Evolutionary conservation across 345 rosid species (phyloP), one percentile per base, ranked within the genome.

Genomic region (Abelmoschus esculentus): DNA sequence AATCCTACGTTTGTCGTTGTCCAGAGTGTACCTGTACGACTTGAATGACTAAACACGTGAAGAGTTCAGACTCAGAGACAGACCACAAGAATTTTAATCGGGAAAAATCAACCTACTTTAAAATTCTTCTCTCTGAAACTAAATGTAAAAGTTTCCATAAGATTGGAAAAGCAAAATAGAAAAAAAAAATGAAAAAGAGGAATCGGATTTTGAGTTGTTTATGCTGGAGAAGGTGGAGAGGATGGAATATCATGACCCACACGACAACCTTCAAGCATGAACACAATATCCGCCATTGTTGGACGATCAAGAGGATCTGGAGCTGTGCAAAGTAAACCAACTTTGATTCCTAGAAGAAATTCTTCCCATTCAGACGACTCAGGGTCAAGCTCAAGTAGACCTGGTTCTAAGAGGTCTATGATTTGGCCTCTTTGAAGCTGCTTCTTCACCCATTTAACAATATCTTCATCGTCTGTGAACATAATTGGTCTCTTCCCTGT

Each of bases 291-390:
- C 2, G 91, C 72, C 90, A 91, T 87, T 60, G 86, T 73, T 46
- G 99, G 99, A 72, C 99, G 82, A 74, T 90, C 97, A 5, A 84
- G 85, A 14, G 96, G 97, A 76, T 91, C 96, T 0, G 89, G 84
- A 15, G 97, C 95, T 1, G 99, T 86, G 82, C 97, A 95, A 1
- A 95, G 87, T 11, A 95, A 81, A 55, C 96, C 99, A 0, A 95
- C 99, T 88, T 95, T 95, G 10, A 95, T 84, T 22, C 99, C 97
- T 11, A 95, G 83, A 61, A 95, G 75, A 71, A 95, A 91, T 79
- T 95, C 99, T 81, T 91, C 99, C 99, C 99, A 95, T 75, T 95
- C 99, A 0, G 99, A 91, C 47, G 97, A 88, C 71, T 95, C 99
- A 0, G 97, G 96, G 74, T 95, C 99, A 0, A 91, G 86, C 71